phyloP scores from a whole-genome alignment of 176 grass and related monocot genomes.

The Calamus simplicifolius region DNA sequence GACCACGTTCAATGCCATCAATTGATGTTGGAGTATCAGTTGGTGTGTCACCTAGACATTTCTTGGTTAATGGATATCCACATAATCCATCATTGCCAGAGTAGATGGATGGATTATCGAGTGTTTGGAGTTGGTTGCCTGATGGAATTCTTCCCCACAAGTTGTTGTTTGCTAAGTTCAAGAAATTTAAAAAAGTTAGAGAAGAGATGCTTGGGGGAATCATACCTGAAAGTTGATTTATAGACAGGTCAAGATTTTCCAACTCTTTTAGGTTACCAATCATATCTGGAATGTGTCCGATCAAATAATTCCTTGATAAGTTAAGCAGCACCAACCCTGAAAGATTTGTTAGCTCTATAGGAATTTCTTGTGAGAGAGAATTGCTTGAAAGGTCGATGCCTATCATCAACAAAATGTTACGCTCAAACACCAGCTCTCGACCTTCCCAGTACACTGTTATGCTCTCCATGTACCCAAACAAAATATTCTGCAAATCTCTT shows the following conservation, averaged over 20 bases:
- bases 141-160: constrained; percentile 1
- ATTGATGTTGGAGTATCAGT: too few species aligned
- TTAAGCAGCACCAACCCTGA: too few species aligned
- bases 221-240: too few species aligned
- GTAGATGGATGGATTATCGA: background rate
- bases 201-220: too few species aligned
- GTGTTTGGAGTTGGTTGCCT: background rate
- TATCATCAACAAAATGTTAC: constrained; percentile 33
- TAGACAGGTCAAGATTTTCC: too few species aligned
- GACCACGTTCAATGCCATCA: too few species aligned
- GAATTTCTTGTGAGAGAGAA: constrained; percentile 26
- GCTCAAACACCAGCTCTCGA: constrained; percentile 22
- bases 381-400: constrained; percentile 59
- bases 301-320: too few species aligned
- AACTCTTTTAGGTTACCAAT: too few species aligned
- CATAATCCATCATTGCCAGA: background rate
- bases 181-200: background rate
- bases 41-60: background rate
- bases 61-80: background rate
- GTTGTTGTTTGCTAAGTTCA: background rate
- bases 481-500: constrained; percentile 19
- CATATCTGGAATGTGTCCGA: too few species aligned
- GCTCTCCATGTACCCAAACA: constrained; percentile 43
- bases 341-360: too few species aligned
- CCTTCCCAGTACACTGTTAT: constrained; percentile 55